A percentile compares a stretch with the other conserved stretches of the same genome.
Conservation (phyloP, 345 rosid species). For the Psidium guajava region DNA sequence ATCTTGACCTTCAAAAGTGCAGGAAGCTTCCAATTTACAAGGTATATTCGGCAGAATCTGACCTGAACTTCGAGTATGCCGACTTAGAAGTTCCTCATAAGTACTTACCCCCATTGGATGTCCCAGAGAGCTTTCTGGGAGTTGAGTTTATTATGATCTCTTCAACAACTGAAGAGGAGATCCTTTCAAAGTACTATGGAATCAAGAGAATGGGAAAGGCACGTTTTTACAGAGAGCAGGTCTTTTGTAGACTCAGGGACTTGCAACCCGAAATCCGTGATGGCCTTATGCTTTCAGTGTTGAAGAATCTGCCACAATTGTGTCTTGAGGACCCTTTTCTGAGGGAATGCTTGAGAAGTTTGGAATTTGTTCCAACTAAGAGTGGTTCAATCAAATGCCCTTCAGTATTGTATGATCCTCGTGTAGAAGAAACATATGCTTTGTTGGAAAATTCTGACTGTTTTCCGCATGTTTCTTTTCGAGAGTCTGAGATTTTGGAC, state of each 20-base stretch:
- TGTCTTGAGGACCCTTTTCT: constrained; percentile 64
- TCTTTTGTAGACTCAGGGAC: constrained; percentile 44
- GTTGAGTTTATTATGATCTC: constrained; percentile 49
- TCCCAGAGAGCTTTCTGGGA: constrained; percentile 57
- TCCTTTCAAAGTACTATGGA: constrained; percentile 56
- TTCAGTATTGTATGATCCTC: constrained; percentile 69
- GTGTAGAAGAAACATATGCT: constrained; percentile 74
- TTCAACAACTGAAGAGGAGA: constrained; percentile 52
- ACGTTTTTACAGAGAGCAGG: constrained; percentile 57
- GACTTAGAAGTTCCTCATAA: constrained; percentile 68
- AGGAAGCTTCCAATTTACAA: constrained; percentile 61
- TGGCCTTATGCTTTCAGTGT: constrained; percentile 61
- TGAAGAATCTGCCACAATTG: constrained; percentile 73
- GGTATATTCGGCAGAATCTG: constrained; percentile 38
- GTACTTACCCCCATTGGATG: constrained; percentile 63
- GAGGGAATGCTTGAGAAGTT: constrained; percentile 52
- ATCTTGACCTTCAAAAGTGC: constrained; percentile 46
- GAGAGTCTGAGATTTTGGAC: constrained; percentile 57
- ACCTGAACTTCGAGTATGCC: constrained; percentile 41
- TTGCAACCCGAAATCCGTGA: constrained; percentile 73
- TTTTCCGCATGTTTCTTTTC: constrained; percentile 65
- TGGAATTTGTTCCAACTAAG: constrained; percentile 77
- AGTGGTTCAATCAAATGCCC: constrained; percentile 58
- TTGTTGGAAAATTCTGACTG: constrained; percentile 71
- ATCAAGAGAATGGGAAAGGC: constrained; percentile 74